These are phyloP conservation scores for Aureobasidium uvarum DNA, from an alignment of 2,329 filamentous ascomycete species.

Conservation along the genomic window DNA sequence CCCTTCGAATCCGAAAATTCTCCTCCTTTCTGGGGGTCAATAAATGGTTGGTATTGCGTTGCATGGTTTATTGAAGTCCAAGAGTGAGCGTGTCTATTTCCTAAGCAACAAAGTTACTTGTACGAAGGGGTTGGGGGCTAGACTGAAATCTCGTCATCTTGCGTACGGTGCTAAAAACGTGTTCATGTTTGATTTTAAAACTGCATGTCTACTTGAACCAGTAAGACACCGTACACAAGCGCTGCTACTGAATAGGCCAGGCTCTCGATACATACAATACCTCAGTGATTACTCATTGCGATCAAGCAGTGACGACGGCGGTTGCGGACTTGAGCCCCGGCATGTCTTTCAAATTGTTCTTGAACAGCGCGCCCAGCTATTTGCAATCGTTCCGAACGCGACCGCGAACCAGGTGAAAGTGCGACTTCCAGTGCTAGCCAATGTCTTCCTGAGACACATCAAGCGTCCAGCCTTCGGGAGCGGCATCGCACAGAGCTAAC, in stretches of 20 bases:
- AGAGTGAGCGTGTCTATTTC: background rate
- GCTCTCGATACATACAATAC: background rate
- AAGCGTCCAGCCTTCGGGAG: background rate
- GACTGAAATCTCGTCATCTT: background rate
- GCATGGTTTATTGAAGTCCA: conserved; percentile 4
- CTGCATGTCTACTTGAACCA: background rate
- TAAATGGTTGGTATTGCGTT: background rate
- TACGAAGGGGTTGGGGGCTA: background rate
- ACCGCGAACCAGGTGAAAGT: background rate
- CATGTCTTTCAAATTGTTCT: background rate
- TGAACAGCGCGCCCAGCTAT: background rate
- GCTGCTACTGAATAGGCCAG: background rate
- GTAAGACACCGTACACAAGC: background rate
- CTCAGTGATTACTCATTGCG: background rate
- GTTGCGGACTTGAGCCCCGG: background rate
- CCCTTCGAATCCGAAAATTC: conserved; percentile 18
- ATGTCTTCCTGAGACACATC: background rate
- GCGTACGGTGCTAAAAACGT: background rate
- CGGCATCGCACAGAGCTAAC: background rate
- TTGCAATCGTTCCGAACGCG: conserved; percentile 1
- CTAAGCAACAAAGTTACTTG: background rate
- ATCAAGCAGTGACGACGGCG: background rate
- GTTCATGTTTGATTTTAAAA: background rate
- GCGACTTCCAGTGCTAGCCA: background rate
- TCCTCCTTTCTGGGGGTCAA: conserved; percentile 4